Evolutionary conservation across 352 stramenopile genomes (phyloP).

Genomic region (Phytophthora pinifolia): DNA sequence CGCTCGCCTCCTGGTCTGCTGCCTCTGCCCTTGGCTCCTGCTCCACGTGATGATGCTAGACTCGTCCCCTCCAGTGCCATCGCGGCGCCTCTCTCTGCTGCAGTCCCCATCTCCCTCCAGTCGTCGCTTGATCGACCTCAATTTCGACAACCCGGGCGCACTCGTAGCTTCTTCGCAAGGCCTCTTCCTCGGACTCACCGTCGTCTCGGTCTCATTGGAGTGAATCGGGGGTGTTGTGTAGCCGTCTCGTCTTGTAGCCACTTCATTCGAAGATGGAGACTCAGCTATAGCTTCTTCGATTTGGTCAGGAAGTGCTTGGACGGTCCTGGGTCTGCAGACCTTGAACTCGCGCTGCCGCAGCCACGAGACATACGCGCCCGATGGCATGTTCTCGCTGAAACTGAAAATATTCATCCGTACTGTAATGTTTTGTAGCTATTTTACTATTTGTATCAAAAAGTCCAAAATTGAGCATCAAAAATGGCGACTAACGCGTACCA

Average conservation of each 20-base stretch:
- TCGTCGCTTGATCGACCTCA: conserved; percentile 10
- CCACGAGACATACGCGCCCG: conserved; percentile 7
- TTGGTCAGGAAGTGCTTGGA: too few species aligned
- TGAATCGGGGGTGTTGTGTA: not conserved
- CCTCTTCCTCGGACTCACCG: conserved; percentile 1
- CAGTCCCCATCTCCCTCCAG: not conserved
- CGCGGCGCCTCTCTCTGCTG: not conserved
- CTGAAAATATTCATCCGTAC: not conserved
- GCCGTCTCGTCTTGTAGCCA: not conserved
- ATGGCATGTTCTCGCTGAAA: not conserved
- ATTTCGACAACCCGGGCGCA: not conserved
- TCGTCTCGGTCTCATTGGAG: not conserved
- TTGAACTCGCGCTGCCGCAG: conserved; percentile 17
- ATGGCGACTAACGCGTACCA: conserved; percentile 35
- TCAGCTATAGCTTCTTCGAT: too few species aligned
- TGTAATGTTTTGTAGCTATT: not conserved
- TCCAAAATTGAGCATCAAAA: conserved; percentile 3
- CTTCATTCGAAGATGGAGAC: too few species aligned
- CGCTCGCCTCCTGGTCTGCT: not conserved
- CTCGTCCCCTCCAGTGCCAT: not conserved
- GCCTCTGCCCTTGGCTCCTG: not conserved
- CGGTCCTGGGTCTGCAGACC: not conserved
- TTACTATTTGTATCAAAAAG: not conserved
- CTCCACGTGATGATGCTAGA: conserved; percentile 5
- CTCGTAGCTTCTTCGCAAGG: not conserved